Percentiles rank a stretch among this genome's conserved stretches.
phyloP scores from a whole-genome alignment of 805 yeast genomes.

The Saturnispora saitoi region DNA sequence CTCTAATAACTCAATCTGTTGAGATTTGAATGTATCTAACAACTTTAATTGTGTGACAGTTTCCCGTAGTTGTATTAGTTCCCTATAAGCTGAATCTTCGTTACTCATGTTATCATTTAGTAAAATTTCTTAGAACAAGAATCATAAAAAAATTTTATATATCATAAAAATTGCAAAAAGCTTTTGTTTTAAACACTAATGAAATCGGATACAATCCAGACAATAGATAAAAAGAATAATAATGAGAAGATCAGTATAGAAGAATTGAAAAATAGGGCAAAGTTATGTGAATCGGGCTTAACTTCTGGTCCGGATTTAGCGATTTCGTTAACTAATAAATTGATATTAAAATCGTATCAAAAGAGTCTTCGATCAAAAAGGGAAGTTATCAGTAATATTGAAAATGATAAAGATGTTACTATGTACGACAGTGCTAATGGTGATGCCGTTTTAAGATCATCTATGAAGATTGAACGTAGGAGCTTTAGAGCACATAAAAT shows the following conservation, averaged over 20 bases:
- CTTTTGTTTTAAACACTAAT: not conserved
- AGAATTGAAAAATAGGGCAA: not conserved
- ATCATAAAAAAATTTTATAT: not conserved
- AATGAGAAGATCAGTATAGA: not conserved
- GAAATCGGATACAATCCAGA: not conserved
- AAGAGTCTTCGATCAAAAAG: not conserved
- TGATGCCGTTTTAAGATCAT: slow-evolving; percentile 1
- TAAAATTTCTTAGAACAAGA: not conserved
- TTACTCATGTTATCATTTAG: not conserved
- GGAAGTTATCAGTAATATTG: not conserved
- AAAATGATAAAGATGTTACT: not conserved
- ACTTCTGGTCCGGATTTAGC: not conserved
- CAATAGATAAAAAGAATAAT: too few relatives aligned
- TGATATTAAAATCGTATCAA: not conserved
- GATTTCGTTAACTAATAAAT: not conserved
- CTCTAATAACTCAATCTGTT: slow-evolving; percentile 29
- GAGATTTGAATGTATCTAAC: slow-evolving; percentile 30
- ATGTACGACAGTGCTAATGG: slow-evolving; percentile 6
- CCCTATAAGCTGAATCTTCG: not conserved
- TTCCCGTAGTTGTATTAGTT: slow-evolving; percentile 17
- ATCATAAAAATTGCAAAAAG: not conserved
- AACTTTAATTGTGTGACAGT: slow-evolving; percentile 28
- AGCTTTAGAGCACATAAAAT: not conserved
- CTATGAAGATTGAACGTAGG: slow-evolving; percentile 1
- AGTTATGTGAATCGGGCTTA: not conserved